Conservation (phyloP, 1,139 yeast species). For the Nakaseomyces sp. region DNA sequence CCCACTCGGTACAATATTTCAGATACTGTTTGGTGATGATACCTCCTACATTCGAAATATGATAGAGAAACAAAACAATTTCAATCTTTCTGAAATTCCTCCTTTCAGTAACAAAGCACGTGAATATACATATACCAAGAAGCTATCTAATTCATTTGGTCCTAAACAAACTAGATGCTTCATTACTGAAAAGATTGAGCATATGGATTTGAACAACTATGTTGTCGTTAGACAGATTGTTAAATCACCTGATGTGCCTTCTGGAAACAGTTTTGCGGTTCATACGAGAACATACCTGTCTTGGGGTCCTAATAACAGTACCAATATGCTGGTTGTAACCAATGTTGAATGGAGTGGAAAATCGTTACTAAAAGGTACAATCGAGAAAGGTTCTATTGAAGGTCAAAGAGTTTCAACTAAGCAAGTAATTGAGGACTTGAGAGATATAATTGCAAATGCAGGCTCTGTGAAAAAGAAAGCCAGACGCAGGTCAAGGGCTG, state of each 20-base stretch:
- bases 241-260: slow-evolving; percentile 89
- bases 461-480: slow-evolving; percentile 28
- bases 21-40: slow-evolving; percentile 67
- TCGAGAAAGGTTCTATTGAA: slow-evolving; percentile 84
- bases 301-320: slow-evolving; percentile 70
- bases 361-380: slow-evolving; percentile 83
- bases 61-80: slow-evolving; percentile 60
- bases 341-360: slow-evolving; percentile 86
- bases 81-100: slow-evolving; percentile 54
- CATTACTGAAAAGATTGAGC: slow-evolving; percentile 62
- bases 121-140: slow-evolving; percentile 66
- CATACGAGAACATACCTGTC: slow-evolving; percentile 56
- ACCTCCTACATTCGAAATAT: slow-evolving; percentile 47
- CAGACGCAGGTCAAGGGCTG: slow-evolving; percentile 25
- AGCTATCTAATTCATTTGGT: slow-evolving; percentile 75
- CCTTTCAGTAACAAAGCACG: slow-evolving; percentile 43
- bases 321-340: slow-evolving; percentile 56
- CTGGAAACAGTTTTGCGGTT: slow-evolving; percentile 74
- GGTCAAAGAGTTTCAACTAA: slow-evolving; percentile 76
- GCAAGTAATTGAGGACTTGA: slow-evolving; percentile 50
- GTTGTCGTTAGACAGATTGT: slow-evolving; percentile 60
- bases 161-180: slow-evolving; percentile 89
- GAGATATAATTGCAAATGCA: slow-evolving; percentile 36
- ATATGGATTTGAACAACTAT: slow-evolving; percentile 49
- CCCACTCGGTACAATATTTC: slow-evolving; percentile 73